A percentile compares a stretch with the other conserved stretches of the same genome.
These are phyloP conservation scores for Aspergillus ellipticus DNA, from an alignment of 495 filamentous ascomycete species.

Conservation along the genomic window DNA sequence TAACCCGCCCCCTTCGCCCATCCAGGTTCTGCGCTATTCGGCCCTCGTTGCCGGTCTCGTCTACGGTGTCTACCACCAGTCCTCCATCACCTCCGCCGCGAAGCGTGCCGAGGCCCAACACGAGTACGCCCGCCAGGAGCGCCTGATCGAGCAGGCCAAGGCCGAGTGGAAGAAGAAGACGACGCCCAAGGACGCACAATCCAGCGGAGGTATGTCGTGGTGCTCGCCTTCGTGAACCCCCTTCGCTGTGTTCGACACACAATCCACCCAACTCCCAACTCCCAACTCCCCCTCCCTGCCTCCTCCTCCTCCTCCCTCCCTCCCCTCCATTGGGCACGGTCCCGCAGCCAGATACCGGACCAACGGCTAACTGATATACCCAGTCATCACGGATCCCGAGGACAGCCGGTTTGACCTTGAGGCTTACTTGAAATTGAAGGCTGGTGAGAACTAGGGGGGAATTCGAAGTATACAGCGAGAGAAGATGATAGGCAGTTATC, in stretches of 20 bases:
- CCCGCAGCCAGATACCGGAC: neutral
- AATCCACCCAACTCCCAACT: no score
- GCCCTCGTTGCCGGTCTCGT: slow-evolving; percentile 82
- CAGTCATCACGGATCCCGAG: slow-evolving; percentile 80
- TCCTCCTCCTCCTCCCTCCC: slow-evolving; percentile 5
- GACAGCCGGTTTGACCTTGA: slow-evolving; percentile 89
- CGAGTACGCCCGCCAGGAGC: slow-evolving; percentile 83
- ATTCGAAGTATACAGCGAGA: slow-evolving; percentile 28
- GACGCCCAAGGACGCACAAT: slow-evolving; percentile 46
- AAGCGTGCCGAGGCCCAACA: slow-evolving; percentile 63
- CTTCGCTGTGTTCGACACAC: neutral
- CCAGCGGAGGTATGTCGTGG: slow-evolving; percentile 56
- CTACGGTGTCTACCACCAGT: slow-evolving; percentile 92
- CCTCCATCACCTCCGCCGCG: slow-evolving; percentile 61
- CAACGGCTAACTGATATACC: slow-evolving; percentile 20
- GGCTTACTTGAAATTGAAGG: slow-evolving; percentile 67
- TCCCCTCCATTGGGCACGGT: neutral
- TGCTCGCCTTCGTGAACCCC: neutral
- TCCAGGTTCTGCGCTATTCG: slow-evolving; percentile 90
- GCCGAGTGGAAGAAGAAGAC: slow-evolving; percentile 79
- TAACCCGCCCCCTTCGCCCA: slow-evolving; percentile 15
- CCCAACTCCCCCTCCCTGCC: neutral
- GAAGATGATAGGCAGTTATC: slow-evolving; percentile 28
- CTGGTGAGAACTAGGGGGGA: slow-evolving; percentile 48
- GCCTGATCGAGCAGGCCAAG: slow-evolving; percentile 87